Percentiles rank a stretch among this genome's conserved stretches.
Evolutionary conservation across 352 stramenopile species (phyloP).

Genomic region (Globisporangium nagaii): DNA sequence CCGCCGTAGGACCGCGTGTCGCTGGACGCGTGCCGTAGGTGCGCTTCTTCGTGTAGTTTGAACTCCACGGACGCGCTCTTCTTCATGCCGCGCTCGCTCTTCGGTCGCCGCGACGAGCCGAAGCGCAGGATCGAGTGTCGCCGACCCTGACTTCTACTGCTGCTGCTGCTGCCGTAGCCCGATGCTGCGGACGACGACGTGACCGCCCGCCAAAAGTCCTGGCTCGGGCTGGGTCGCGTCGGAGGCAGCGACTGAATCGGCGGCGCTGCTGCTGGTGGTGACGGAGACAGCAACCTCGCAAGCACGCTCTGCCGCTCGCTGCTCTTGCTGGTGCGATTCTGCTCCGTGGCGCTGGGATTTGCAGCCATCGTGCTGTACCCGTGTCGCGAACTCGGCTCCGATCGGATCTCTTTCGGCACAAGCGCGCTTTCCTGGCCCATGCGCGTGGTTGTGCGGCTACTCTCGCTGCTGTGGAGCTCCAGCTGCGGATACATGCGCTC

Average conservation of each 20-base stretch:
- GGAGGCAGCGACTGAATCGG: background rate
- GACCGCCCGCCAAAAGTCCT: background rate
- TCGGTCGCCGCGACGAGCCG: constrained; percentile 25
- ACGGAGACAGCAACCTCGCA: constrained; percentile 3
- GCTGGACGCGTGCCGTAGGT: constrained; percentile 17
- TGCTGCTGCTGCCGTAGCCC: constrained; percentile 15
- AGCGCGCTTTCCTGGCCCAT: background rate
- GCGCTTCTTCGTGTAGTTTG: constrained; percentile 38
- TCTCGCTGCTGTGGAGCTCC: background rate
- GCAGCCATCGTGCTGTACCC: background rate
- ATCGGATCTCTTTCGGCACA: constrained; percentile 3
- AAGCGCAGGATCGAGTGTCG: constrained; percentile 66
- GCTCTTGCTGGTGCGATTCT: background rate
- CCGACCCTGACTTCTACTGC: background rate
- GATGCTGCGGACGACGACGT: background rate
- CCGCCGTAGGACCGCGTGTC: constrained; percentile 24
- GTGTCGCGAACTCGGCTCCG: constrained; percentile 1
- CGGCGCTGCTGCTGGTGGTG: background rate
- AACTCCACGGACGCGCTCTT: constrained; percentile 78
- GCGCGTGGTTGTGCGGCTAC: background rate
- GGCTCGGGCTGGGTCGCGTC: background rate
- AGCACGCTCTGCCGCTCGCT: constrained; percentile 2
- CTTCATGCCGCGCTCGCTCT: constrained; percentile 24
- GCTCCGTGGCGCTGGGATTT: background rate
- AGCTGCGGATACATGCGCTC: background rate